Conservation (phyloP, 2,329 filamentous ascomycete species). For the Ophiostoma sp. region DNA sequence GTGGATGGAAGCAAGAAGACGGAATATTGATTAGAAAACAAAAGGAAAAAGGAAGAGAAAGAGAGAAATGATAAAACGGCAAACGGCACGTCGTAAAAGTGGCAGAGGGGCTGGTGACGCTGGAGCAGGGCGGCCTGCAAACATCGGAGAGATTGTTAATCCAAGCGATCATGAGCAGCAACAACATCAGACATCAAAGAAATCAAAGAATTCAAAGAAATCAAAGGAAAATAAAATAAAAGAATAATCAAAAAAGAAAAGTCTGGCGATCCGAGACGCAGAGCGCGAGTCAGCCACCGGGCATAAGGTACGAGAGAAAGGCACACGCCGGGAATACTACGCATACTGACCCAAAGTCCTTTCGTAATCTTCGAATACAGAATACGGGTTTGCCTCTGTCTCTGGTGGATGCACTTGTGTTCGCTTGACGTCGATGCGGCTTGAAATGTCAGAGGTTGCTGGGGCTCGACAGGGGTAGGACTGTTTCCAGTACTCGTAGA, state of each 20-base stretch:
- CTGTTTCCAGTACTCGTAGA: no score
- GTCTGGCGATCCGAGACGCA: neutral
- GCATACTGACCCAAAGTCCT: no score
- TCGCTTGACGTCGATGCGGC: slow-evolving; percentile 30
- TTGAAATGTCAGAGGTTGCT: slow-evolving; percentile 28
- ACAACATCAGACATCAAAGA: neutral
- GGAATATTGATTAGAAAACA: neutral
- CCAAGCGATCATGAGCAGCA: slow-evolving; percentile 1
- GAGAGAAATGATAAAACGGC: neutral
- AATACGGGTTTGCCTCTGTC: neutral
- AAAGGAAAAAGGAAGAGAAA: neutral
- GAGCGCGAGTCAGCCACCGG: neutral
- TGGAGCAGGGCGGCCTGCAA: neutral
- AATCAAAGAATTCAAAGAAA: neutral
- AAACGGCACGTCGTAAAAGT: neutral
- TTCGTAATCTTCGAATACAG: neutral
- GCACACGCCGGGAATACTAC: neutral
- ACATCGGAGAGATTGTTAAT: neutral
- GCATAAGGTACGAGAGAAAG: neutral
- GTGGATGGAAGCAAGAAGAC: neutral
- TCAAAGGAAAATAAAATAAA: neutral
- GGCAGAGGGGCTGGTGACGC: neutral
- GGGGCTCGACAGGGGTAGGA: slow-evolving; percentile 1
- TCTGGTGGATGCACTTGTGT: neutral
- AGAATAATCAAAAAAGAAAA: neutral